phyloP scores from a whole-genome alignment of 768 basidiomycete species.

The Ephemerocybe angulata region DNA sequence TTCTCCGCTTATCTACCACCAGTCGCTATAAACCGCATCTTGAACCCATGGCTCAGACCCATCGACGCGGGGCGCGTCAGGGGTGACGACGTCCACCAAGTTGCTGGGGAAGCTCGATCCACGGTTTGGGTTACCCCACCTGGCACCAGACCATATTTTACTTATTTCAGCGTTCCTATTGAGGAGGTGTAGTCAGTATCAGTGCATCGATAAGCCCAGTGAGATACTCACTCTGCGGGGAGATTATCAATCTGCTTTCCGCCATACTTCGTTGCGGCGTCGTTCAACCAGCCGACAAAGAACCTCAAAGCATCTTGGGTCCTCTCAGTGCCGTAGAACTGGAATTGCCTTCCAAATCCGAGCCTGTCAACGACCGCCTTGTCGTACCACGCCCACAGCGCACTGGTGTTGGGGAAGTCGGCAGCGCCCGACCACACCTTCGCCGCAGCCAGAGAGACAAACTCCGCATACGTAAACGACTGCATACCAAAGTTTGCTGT shows the following conservation, averaged over 20 bases:
- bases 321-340: conserved; percentile 29
- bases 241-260: conserved; percentile 26
- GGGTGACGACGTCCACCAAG: not conserved
- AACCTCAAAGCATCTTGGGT: conserved; percentile 30
- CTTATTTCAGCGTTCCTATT: conserved; percentile 1
- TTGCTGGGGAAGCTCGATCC: not conserved
- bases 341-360: conserved; percentile 35
- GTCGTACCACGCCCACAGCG: conserved; percentile 33
- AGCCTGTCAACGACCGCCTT: conserved; percentile 26
- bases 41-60: conserved; percentile 2
- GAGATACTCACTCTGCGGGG: conserved; percentile 8
- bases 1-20: conserved; percentile 7
- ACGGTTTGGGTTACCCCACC: not conserved
- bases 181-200: not conserved
- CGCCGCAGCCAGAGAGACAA: conserved; percentile 31
- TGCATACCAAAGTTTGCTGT: conserved; percentile 38
- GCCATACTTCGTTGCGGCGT: conserved; percentile 35
- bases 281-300: conserved; percentile 39
- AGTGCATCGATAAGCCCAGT: not conserved
- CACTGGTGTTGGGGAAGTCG: conserved; percentile 27
- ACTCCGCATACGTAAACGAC: conserved; percentile 37
- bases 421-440: conserved; percentile 37
- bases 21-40: conserved; percentile 3
- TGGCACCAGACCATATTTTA: conserved; percentile 1
- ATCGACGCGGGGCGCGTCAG: not conserved